These are phyloP conservation scores for Climacium dendroides DNA, from an alignment of 225 moss, liverwort and hornwort genomes.

Conservation along the genomic window DNA sequence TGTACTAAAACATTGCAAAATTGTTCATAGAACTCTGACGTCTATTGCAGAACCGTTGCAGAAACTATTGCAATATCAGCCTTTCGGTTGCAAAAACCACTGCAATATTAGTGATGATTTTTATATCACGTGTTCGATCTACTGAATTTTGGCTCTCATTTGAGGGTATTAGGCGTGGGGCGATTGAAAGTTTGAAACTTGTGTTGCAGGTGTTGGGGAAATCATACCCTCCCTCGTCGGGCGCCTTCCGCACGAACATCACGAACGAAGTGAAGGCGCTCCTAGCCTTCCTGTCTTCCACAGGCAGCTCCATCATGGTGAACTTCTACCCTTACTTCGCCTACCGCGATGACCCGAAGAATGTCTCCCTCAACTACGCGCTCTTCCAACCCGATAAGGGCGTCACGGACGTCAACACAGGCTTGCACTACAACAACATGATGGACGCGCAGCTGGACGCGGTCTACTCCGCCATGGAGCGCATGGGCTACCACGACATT, in stretches of 20 bases:
- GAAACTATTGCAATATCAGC: background rate
- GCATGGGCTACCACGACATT: slow-evolving; percentile 60
- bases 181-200: background rate
- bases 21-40: background rate
- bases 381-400: slow-evolving; percentile 37
- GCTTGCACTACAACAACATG: slow-evolving; percentile 47
- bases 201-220: slow-evolving; percentile 6
- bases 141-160: no score
- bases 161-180: background rate
- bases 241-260: slow-evolving; percentile 37
- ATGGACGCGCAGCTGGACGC: slow-evolving; percentile 88
- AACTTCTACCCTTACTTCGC: slow-evolving; percentile 52
- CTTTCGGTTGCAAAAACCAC: background rate
- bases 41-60: background rate
- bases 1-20: background rate
- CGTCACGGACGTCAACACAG: slow-evolving; percentile 37
- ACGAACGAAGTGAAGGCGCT: slow-evolving; percentile 9
- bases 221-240: slow-evolving; percentile 62
- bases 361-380: slow-evolving; percentile 33
- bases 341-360: slow-evolving; percentile 30
- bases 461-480: slow-evolving; percentile 68
- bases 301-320: slow-evolving; percentile 16
- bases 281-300: slow-evolving; percentile 8
- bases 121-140: background rate
- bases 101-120: background rate